Conservation (phyloP, 2,329 filamentous ascomycete genomes). For the Colletotrichum sp. region DNA sequence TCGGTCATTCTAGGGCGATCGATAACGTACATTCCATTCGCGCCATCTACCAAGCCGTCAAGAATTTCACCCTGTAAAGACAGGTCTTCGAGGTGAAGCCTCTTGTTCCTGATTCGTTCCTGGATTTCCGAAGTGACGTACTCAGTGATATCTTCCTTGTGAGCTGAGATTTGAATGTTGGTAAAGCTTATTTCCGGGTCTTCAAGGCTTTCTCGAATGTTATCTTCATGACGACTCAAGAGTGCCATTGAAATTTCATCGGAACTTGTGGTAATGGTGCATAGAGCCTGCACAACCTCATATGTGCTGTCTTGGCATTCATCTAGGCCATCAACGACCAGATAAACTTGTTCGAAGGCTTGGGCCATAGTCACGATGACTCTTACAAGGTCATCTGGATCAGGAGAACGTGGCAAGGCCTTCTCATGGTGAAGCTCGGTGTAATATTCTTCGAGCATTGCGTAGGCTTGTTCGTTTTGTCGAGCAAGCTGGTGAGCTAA, state of each 20-base stretch:
- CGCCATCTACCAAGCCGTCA: not conserved
- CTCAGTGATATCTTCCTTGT: not conserved
- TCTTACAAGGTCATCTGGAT: fast-evolving
- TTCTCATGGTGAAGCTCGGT: not conserved
- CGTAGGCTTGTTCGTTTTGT: not conserved
- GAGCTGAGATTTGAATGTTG: not conserved
- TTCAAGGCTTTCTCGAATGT: not conserved
- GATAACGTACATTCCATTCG: not conserved
- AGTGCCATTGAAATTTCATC: not conserved
- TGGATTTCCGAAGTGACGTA: not conserved
- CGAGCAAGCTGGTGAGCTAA: not conserved
- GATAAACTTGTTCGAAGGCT: not conserved
- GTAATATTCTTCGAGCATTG: not conserved
- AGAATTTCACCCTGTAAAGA: not conserved
- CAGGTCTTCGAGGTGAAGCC: not conserved
- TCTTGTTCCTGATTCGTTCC: not conserved
- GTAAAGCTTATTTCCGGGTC: not conserved
- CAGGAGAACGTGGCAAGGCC: not conserved
- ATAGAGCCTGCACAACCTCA: not conserved
- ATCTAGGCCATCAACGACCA: not conserved
- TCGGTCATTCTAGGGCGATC: too few species aligned
- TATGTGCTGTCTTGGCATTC: not conserved
- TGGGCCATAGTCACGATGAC: fast-evolving
- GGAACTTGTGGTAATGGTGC: not conserved
- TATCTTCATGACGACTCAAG: not conserved